A percentile compares a stretch with the other conserved stretches of the same genome.
Conservation (phyloP, 108 stramenopile genomes). For the Fragilaria radians region DNA sequence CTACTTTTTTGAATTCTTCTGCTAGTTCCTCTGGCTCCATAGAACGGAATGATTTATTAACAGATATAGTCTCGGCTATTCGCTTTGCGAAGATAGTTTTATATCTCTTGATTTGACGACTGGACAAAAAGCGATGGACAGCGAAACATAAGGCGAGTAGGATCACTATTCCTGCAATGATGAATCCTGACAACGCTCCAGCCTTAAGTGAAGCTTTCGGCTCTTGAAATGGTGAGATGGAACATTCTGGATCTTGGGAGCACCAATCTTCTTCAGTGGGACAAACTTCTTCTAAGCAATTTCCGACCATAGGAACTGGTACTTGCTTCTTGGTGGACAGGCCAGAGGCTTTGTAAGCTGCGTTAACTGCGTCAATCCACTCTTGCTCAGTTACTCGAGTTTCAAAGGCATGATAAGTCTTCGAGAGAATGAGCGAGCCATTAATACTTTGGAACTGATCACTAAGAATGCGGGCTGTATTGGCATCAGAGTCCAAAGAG, state of each 20-base stretch:
- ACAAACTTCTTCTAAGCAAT: too few species aligned
- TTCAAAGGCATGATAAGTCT: too few species aligned
- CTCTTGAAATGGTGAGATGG: slow-evolving; percentile 6
- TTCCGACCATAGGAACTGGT: too few species aligned
- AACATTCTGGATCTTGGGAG: slow-evolving; percentile 4
- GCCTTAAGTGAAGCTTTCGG: slow-evolving; percentile 6
- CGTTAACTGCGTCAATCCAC: too few species aligned
- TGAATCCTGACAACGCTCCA: slow-evolving; percentile 3
- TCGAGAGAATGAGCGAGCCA: too few species aligned
- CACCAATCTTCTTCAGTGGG: slow-evolving; percentile 13
- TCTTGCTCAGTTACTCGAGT: too few species aligned
- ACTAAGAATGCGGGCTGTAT: too few species aligned
- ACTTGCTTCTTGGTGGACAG: too few species aligned
- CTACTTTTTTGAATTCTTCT: slow-evolving; percentile 5
- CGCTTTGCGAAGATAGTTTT: slow-evolving; percentile 4
- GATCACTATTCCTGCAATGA: neutral
- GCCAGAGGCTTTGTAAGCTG: too few species aligned
- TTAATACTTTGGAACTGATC: too few species aligned
- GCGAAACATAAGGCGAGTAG: neutral
- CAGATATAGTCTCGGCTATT: slow-evolving; percentile 3
- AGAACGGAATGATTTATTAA: neutral
- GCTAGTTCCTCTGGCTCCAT: neutral
- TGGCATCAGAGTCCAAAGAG: too few species aligned
- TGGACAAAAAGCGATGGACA: neutral
- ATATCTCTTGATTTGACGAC: slow-evolving; percentile 4